Percentiles rank a stretch among this genome's conserved stretches.
Evolutionary conservation across 164 flowering plant species (phyloP).

Genomic region (Euptelea pleiosperma): DNA sequence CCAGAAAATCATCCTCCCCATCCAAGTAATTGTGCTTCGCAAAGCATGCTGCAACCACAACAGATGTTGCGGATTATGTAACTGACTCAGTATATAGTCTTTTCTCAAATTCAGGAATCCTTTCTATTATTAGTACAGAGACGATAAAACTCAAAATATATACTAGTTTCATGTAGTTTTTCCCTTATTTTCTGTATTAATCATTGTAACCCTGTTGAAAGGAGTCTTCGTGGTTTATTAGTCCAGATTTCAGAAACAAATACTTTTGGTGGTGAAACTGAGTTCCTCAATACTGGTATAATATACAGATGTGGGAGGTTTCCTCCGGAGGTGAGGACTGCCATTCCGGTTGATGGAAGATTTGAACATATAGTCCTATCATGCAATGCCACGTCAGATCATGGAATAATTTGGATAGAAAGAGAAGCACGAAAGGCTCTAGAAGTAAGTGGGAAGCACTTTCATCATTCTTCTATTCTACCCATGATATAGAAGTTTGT

Average conservation of each 20-base stretch:
- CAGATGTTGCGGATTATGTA: no score
- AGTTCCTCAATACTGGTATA: slow-evolving; percentile 11
- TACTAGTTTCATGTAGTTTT: no score
- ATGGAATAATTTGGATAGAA: slow-evolving; percentile 85
- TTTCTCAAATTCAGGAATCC: no score
- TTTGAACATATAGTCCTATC: slow-evolving; percentile 94
- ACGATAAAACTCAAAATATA: no score
- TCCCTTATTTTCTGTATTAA: no score
- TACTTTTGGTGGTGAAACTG: slow-evolving; percentile 6
- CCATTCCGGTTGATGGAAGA: slow-evolving; percentile 93
- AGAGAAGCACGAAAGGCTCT: slow-evolving; percentile 80
- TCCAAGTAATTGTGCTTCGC: no score
- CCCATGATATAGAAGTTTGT: no score
- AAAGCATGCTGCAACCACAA: no score
- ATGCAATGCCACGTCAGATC: slow-evolving; percentile 89
- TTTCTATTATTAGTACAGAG: no score
- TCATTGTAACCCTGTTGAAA: neutral
- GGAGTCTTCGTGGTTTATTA: neutral
- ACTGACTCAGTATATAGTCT: no score
- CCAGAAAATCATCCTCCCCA: no score
- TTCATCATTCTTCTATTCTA: neutral
- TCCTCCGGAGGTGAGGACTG: slow-evolving; percentile 98
- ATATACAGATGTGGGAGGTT: slow-evolving; percentile 86
- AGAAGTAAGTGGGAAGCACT: slow-evolving; percentile 43
- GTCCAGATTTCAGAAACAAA: neutral